These are phyloP conservation scores for Syzygium jambos DNA, from an alignment of 345 rosid species.

Conservation along the genomic window DNA sequence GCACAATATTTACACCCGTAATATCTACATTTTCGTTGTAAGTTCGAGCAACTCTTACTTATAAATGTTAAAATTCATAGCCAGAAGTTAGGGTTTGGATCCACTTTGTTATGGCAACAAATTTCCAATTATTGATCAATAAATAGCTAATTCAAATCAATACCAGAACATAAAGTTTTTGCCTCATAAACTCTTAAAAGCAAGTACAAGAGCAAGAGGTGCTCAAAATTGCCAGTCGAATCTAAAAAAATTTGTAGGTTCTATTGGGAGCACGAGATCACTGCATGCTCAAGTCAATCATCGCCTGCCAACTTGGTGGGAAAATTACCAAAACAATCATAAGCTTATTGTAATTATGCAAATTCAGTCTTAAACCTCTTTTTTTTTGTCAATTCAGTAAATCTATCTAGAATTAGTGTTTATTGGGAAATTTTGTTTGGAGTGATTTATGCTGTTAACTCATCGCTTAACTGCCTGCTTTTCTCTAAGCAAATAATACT, in stretches of 20 bases:
- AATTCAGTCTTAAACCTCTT: no score
- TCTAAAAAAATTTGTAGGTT: neutral
- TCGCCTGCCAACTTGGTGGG: neutral
- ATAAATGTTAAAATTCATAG: neutral
- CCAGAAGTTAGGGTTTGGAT: neutral
- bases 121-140: neutral
- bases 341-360: neutral
- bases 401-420: neutral
- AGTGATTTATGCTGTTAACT: neutral
- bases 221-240: neutral
- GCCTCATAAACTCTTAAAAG: neutral
- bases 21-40: no score
- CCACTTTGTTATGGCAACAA: neutral
- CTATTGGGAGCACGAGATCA: neutral
- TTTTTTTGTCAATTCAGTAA: no score
- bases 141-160: neutral
- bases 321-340: no score
- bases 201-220: neutral
- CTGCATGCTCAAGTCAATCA: neutral
- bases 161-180: neutral
- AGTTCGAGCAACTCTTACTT: neutral
- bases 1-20: no score
- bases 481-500: neutral
- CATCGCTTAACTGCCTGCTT: neutral
- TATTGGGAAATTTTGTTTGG: neutral